Evolutionary conservation across 352 stramenopile species (phyloP), one percentile per base, ranked within the genome.

Genomic region (Pythium dissotocum): DNA sequence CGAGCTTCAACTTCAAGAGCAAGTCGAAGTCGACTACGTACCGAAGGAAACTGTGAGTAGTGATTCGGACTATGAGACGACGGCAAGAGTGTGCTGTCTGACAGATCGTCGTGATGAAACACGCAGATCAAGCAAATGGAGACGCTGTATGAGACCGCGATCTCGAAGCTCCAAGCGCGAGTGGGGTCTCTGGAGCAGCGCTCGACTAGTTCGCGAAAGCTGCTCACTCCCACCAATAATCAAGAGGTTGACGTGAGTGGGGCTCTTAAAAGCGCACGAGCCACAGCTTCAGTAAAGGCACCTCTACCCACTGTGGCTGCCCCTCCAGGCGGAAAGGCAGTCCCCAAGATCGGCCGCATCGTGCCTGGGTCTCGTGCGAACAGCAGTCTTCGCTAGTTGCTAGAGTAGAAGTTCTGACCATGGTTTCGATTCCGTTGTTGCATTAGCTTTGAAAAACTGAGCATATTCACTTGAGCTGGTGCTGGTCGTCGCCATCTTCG

Each of bases 61-160:
- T 44, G n/a, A 9, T 16, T 26, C 9, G 14, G 13, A 46, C 26
- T 4, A 16, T 58, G 13, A 49, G 48, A 55, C n/a, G n/a, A n/a
- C n/a, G 28, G 2, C 18, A n/a, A 49, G 32, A 28, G 16, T 35
- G 13, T 35, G 1, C 8, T 33, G 26, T 61, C 16, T 24, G 6
- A 61, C 26, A 18, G 6, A n/a, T n/a, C n/a, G n/a, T n/a, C 33
- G 38, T 54, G 26, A 10, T 33, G 24, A 54, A 21, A 36, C 55
- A 26, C 46, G 7, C 48, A 92, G 82, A 85, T 90, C 53, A 80
- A 80, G 54, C 76, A 90, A 42, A 92, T 92, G 84, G 84, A 92
- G 61, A 49, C 59, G n/a, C 38, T 91, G 28, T 93, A 93, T 28
- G 79, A 90, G 70, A 72, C 80, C 26, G 84, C 82, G 0, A 90